phyloP scores from a whole-genome alignment of 2,329 filamentous ascomycete genomes.

The Penicillium sp. region DNA sequence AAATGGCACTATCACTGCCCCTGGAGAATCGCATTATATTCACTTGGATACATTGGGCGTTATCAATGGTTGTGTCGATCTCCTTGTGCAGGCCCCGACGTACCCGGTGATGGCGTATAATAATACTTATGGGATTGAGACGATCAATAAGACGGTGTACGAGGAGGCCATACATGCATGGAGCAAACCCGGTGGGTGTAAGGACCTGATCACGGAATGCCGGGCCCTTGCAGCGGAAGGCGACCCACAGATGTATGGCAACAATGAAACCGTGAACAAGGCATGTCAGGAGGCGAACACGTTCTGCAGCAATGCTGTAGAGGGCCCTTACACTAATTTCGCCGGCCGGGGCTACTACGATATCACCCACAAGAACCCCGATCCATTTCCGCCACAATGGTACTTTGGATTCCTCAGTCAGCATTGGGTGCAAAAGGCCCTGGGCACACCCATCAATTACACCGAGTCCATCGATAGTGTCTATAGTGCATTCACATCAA shows the following conservation, averaged over 20 bases:
- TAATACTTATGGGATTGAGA: constrained; percentile 60
- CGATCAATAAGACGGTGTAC: constrained; percentile 52
- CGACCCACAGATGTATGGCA: constrained; percentile 53
- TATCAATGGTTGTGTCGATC: constrained; percentile 59
- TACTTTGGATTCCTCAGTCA: constrained; percentile 60
- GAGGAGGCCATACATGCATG: constrained; percentile 48
- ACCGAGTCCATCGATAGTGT: constrained; percentile 49
- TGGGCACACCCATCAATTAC: constrained; percentile 64
- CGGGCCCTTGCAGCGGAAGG: constrained; percentile 47
- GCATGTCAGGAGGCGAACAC: constrained; percentile 48
- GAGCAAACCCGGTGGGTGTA: constrained; percentile 52
- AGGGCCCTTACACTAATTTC: constrained; percentile 44
- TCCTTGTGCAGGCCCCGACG: constrained; percentile 48
- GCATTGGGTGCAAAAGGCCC: constrained; percentile 56
- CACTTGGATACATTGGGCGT: constrained; percentile 56
- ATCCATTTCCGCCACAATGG: constrained; percentile 56
- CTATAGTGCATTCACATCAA: constrained; percentile 46
- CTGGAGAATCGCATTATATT: constrained; percentile 36
- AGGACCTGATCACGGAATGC: constrained; percentile 56
- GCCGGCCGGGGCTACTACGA: constrained; percentile 59
- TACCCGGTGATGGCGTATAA: constrained; percentile 57
- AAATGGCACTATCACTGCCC: constrained; percentile 27
- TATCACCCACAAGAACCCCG: constrained; percentile 52
- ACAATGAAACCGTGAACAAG: constrained; percentile 47
- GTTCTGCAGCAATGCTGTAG: constrained; percentile 48